Percentiles rank a stretch among this genome's conserved stretches.
Conservation (phyloP, 805 yeast genomes). For the Wickerhamomyces xylosicus region DNA sequence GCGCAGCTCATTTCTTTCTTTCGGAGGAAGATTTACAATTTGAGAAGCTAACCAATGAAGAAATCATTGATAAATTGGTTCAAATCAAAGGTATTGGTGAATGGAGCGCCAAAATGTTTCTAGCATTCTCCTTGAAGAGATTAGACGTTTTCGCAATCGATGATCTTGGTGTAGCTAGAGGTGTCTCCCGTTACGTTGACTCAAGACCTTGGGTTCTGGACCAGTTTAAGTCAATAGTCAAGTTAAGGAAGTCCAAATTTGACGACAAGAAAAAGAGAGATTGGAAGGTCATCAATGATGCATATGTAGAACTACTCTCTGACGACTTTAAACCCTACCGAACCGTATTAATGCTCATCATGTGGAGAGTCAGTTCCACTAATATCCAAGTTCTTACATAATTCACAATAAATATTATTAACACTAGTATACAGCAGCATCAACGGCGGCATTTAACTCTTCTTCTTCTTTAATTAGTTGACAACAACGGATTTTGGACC, state of each 20-base stretch:
- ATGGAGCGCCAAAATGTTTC: slow-evolving; percentile 89
- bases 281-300: slow-evolving; percentile 63
- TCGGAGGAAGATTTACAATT: slow-evolving; percentile 23
- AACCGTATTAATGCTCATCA: slow-evolving; percentile 53
- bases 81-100: slow-evolving; percentile 62
- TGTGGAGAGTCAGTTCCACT: slow-evolving; percentile 66
- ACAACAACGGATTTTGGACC: slow-evolving; percentile 15
- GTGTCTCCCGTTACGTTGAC: slow-evolving; percentile 54
- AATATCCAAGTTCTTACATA: slow-evolving; percentile 8
- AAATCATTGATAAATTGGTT: slow-evolving; percentile 36
- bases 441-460: too few relatives aligned
- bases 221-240: slow-evolving; percentile 30
- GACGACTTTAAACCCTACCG: slow-evolving; percentile 55
- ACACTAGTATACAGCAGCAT: background rate
- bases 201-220: slow-evolving; percentile 39
- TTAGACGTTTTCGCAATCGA: slow-evolving; percentile 65
- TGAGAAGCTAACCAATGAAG: slow-evolving; percentile 30
- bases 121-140: slow-evolving; percentile 56
- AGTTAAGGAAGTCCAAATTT: slow-evolving; percentile 20
- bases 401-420: background rate
- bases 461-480: background rate
- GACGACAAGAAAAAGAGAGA: slow-evolving; percentile 34
- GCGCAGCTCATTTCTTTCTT: slow-evolving; percentile 41
- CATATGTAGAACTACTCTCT: slow-evolving; percentile 43
- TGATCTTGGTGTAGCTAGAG: slow-evolving; percentile 82